A percentile compares a stretch with the other conserved stretches of the same genome.
phyloP scores from a whole-genome alignment of 2,329 filamentous ascomycete species.

The Colletotrichum sansevieriae region DNA sequence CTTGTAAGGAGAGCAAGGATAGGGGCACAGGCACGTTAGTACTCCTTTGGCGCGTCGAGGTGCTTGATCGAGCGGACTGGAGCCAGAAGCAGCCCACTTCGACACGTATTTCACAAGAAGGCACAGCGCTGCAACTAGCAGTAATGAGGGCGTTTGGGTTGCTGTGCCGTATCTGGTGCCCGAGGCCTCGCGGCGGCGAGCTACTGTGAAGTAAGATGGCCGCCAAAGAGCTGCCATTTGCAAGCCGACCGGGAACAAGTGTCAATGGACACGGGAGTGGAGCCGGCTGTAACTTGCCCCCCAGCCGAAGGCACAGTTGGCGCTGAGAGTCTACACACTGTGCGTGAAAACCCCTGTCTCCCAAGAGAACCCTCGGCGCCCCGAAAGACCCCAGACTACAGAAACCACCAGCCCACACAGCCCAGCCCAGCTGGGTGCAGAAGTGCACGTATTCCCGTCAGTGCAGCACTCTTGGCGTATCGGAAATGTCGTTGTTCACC shows the following conservation, averaged over 20 bases:
- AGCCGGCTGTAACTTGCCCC: slow-evolving; percentile 16
- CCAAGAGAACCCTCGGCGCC: slow-evolving; percentile 24
- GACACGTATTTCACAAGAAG: neutral
- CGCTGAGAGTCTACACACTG: neutral
- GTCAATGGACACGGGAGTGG: slow-evolving; percentile 18
- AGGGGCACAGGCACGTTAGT: too few species aligned
- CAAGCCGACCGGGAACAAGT: too few species aligned
- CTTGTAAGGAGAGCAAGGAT: too few species aligned
- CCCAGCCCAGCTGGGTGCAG: neutral
- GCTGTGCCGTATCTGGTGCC: neutral
- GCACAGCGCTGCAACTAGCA: neutral
- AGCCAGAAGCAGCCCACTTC: slow-evolving; percentile 9
- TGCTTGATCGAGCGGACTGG: slow-evolving; percentile 1
- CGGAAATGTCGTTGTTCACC: neutral
- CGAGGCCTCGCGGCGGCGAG: neutral
- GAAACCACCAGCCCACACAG: neutral
- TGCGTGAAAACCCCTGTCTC: slow-evolving; percentile 17
- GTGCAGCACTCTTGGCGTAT: neutral
- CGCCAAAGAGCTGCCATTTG: slow-evolving; percentile 17
- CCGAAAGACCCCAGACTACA: neutral
- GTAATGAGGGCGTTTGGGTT: neutral
- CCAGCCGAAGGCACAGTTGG: slow-evolving; percentile 31
- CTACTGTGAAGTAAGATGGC: neutral
- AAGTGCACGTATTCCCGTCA: slow-evolving; percentile 9
- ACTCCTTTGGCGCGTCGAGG: slow-evolving; percentile 4